These are phyloP conservation scores for Sarcodon sp. DNA, from an alignment of 768 basidiomycete species.

Conservation along the genomic window DNA sequence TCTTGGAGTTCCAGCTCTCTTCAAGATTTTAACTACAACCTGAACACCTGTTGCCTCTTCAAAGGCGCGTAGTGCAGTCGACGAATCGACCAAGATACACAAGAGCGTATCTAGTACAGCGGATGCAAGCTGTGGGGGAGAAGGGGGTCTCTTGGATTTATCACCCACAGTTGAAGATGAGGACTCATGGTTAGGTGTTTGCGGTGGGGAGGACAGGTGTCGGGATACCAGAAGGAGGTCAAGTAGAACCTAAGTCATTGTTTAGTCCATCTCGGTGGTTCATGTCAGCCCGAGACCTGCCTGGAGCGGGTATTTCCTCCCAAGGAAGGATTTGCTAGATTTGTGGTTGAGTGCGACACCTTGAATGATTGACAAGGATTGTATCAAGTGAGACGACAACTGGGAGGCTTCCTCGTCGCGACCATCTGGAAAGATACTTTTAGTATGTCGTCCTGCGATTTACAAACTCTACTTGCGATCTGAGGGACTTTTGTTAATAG, in stretches of 20 bases:
- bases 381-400: conserved; percentile 34
- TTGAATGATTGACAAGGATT: conserved; percentile 60
- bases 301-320: conserved; percentile 56
- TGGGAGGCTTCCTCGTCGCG: too few species aligned
- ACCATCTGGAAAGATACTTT: too few species aligned
- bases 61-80: conserved; percentile 60
- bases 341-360: conserved; percentile 62
- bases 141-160: conserved; percentile 5
- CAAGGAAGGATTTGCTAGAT: conserved; percentile 56
- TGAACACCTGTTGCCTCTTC: conserved; percentile 72
- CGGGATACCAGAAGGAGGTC: conserved; percentile 60
- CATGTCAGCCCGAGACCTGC: conserved; percentile 11
- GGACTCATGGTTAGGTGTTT: conserved; percentile 2
- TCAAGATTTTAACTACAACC: conserved; percentile 76
- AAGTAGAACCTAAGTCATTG: conserved; percentile 42
- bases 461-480: too few species aligned
- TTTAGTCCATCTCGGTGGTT: too few species aligned
- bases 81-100: conserved; percentile 82
- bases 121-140: conserved; percentile 44
- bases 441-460: too few species aligned
- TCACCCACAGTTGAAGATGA: conserved; percentile 16
- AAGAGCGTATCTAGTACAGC: conserved; percentile 73
- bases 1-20: conserved; percentile 74
- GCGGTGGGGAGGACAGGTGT: conserved; percentile 30
- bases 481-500: conserved; percentile 29